Percentiles rank a stretch among this genome's conserved stretches.
Evolutionary conservation across 257 asterid species (phyloP).

Genomic region (Solanum pinnatisectum): DNA sequence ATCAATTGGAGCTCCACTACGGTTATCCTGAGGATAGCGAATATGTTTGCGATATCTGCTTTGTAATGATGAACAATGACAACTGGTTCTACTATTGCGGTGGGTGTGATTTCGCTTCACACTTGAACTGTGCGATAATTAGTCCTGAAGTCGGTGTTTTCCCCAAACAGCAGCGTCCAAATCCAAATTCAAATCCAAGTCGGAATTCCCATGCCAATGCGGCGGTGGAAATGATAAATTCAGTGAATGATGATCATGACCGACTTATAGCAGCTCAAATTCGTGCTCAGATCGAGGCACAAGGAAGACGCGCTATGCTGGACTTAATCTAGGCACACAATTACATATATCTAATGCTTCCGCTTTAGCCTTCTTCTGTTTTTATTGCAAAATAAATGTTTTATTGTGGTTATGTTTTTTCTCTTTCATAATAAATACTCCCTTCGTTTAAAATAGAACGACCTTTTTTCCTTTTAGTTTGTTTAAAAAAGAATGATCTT

Average conservation of each 20-base stretch:
- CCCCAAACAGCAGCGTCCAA: neutral
- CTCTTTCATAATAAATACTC: neutral
- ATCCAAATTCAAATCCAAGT: neutral
- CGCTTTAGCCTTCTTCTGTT: neutral
- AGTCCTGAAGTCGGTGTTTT: neutral
- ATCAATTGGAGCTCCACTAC: constrained; percentile 6
- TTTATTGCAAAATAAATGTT: neutral
- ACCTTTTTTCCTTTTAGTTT: too few species aligned
- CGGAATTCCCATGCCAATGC: neutral
- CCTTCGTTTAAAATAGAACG: too few species aligned
- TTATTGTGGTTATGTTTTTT: neutral
- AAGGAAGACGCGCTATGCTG: neutral
- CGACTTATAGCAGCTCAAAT: neutral
- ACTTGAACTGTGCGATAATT: neutral
- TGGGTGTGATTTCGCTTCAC: constrained; percentile 14
- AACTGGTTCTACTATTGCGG: constrained; percentile 17
- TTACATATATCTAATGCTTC: neutral
- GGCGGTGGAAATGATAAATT: neutral
- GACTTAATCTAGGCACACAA: neutral
- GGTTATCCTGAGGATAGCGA: neutral
- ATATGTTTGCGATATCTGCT: constrained; percentile 7
- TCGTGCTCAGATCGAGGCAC: neutral
- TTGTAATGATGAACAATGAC: neutral
- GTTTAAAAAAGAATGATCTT: too few species aligned
- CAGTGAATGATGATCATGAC: neutral